Evolutionary conservation across 495 filamentous ascomycete genomes (phyloP).

Genomic region (Penicillium salamii): DNA sequence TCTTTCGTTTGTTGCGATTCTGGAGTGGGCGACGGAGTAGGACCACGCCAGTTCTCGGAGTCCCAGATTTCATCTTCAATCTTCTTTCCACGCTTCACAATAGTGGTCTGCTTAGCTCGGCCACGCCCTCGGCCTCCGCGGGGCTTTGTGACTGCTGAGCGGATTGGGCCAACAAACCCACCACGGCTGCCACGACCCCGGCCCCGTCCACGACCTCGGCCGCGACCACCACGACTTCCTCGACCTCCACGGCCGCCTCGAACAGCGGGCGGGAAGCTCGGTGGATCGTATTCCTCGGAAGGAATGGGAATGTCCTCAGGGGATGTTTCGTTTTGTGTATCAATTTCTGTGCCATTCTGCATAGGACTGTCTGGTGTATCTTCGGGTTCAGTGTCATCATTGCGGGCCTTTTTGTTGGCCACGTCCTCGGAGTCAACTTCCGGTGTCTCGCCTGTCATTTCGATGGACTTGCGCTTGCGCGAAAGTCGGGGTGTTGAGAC

Average conservation of each 20-base stretch:
- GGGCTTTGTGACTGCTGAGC: constrained; percentile 17
- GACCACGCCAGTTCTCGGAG: constrained; percentile 26
- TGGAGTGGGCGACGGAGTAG: constrained; percentile 36
- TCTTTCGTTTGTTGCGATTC: constrained; percentile 35
- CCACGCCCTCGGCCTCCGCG: constrained; percentile 28
- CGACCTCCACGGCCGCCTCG: constrained; percentile 36
- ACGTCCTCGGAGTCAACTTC: constrained; percentile 11
- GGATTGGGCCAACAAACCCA: constrained; percentile 17
- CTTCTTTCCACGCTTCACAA: constrained; percentile 19
- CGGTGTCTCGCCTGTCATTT: constrained; percentile 22
- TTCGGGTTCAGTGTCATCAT: constrained; percentile 28
- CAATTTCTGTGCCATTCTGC: constrained; percentile 20
- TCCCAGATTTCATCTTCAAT: constrained; percentile 35
- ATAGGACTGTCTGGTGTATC: constrained; percentile 16
- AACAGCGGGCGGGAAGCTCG: constrained; percentile 5
- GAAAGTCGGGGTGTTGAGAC: constrained; percentile 16
- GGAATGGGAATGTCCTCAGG: constrained; percentile 12
- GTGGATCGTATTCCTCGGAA: constrained; percentile 1
- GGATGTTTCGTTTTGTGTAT: constrained; percentile 17
- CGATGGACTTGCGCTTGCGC: constrained; percentile 33
- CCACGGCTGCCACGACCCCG: constrained; percentile 38
- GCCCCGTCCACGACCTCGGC: constrained; percentile 32
- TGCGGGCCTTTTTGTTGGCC: constrained; percentile 29
- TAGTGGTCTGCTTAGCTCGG: constrained; percentile 10
- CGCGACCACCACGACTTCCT: constrained; percentile 22